Base-by-base conservation (phyloP, 164 flowering plant species). In the Cinnamomum micranthum region DNA sequence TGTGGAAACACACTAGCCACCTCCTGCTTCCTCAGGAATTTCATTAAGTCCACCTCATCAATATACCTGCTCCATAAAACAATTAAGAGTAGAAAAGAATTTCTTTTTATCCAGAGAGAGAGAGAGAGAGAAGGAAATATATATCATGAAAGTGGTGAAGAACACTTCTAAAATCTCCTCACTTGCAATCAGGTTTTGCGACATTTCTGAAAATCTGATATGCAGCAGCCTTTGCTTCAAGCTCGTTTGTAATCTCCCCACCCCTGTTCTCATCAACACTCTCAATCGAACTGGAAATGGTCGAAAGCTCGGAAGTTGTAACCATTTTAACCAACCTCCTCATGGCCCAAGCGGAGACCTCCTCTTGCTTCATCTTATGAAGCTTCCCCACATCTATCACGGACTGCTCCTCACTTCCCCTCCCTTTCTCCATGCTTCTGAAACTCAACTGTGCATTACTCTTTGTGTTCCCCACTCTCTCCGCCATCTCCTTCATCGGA, bases 331-430 rank as follows among this genome's bases (percentile, higher is more conserved):
- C 80, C 74, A 92, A 72, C 72, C 87, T 89, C 81, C 76, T 86
- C 92, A 94, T 91, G 11, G 92, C 90, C 92, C 92, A 90, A 68
- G 97, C 92, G 55, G 98, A 92, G 23, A 94, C 85, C 75, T 87
- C 87, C 75, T 81, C 89, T 72, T 81, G 87, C 78, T 81, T 90
- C 74, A 91, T 83, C 68, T 82, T 86, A 50, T 87, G 83, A 55
- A 94, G 90, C 82, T 86, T 89, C 25, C 80, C 90, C 50, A 92
- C 84, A 84, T 92, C 87, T 71, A 91, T 85, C 60, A 86, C 86
- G 60, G 83, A 86, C 74, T 82, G 87, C 55, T 85, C 25, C 25
- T 24, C 77, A 35, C 66, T 74, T 58, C 41, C 75, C 23, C 78
- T 82, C 19, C 82, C 84, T 67, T 85, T 86, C 77, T 68, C 76